phyloP scores from a whole-genome alignment of 805 yeast species.

The Candida sonorensis region DNA sequence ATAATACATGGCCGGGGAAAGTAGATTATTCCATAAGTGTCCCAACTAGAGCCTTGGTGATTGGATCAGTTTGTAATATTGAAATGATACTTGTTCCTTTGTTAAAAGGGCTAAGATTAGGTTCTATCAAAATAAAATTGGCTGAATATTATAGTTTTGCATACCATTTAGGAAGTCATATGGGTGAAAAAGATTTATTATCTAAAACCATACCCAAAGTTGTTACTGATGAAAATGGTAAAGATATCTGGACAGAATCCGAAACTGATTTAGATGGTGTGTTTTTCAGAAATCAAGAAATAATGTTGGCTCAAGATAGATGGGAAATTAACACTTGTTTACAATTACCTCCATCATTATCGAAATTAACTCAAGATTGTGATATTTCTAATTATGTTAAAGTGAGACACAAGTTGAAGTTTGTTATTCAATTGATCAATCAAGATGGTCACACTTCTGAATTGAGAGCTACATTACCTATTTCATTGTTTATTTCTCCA shows the following conservation, averaged over 20 bases:
- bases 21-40: slow-evolving; percentile 83
- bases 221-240: slow-evolving; percentile 31
- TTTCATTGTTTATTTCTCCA: slow-evolving; percentile 50
- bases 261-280: slow-evolving; percentile 32
- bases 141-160: slow-evolving; percentile 58
- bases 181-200: slow-evolving; percentile 54
- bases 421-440: slow-evolving; percentile 69
- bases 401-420: slow-evolving; percentile 83
- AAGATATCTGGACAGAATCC: slow-evolving; percentile 32
- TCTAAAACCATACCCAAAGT: slow-evolving; percentile 41
- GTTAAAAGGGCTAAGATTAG: slow-evolving; percentile 71
- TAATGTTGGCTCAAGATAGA: slow-evolving; percentile 38
- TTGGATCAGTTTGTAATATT: slow-evolving; percentile 74
- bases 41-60: slow-evolving; percentile 84
- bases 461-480: slow-evolving; percentile 82
- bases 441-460: slow-evolving; percentile 93
- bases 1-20: slow-evolving; percentile 92
- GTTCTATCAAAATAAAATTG: slow-evolving; percentile 61
- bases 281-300: slow-evolving; percentile 26
- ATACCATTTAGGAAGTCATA: slow-evolving; percentile 50
- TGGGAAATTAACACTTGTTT: slow-evolving; percentile 70
- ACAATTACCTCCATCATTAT: slow-evolving; percentile 64
- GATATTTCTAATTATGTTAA: slow-evolving; percentile 61
- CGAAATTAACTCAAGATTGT: slow-evolving; percentile 83
- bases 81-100: slow-evolving; percentile 71